Conservation (phyloP, 1,284 basidiomycete genomes). For the Ustilago sp. region DNA sequence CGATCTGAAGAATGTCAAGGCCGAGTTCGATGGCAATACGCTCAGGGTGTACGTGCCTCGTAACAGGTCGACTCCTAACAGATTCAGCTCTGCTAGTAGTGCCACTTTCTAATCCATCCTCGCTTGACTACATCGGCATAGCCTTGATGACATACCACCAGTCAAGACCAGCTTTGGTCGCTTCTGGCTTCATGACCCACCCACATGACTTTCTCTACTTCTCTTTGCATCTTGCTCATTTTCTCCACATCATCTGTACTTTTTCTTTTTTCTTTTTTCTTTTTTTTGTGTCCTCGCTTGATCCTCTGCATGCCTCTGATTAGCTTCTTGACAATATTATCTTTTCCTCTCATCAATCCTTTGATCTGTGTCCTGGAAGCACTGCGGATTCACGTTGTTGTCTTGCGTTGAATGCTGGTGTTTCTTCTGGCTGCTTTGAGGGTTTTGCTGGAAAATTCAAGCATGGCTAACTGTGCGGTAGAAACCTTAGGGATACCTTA, state of each 20-base stretch:
- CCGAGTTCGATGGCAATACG: slow-evolving; percentile 55
- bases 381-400: too few species aligned
- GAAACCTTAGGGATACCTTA: too few species aligned
- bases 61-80: not conserved
- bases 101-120: slow-evolving; percentile 69
- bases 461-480: too few species aligned
- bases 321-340: too few species aligned
- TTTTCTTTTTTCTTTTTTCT: not conserved
- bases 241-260: slow-evolving; percentile 7
- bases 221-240: not conserved
- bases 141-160: slow-evolving; percentile 61
- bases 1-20: slow-evolving; percentile 51
- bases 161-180: too few species aligned
- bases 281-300: not conserved
- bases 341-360: too few species aligned
- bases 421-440: too few species aligned
- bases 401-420: too few species aligned
- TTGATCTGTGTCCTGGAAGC: too few species aligned
- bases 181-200: not conserved
- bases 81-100: slow-evolving; percentile 47
- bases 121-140: not conserved
- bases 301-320: too few species aligned
- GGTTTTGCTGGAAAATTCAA: too few species aligned
- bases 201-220: not conserved
- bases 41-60: slow-evolving; percentile 51